A percentile compares a stretch with the other conserved stretches of the same genome.
Conservation (phyloP, 208 protist species). For the Tritrichomonas foetus region DNA sequence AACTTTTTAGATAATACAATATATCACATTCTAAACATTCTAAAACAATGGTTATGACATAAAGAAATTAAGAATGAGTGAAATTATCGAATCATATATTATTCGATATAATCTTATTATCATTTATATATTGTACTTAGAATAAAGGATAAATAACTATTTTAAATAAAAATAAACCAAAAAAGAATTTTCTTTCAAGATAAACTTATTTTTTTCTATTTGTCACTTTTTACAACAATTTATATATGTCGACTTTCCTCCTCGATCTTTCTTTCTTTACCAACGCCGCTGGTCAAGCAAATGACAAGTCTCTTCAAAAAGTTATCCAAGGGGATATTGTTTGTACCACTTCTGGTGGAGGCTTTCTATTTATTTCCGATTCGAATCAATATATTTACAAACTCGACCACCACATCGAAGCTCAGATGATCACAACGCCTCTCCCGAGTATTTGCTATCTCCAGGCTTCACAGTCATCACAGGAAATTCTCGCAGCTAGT, state of each 20-base stretch:
- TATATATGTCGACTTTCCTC: neutral
- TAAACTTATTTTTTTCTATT: no score
- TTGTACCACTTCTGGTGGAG: neutral
- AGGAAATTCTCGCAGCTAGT: neutral
- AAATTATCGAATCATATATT: no score
- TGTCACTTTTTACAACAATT: no score
- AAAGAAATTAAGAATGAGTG: no score
- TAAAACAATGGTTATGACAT: no score
- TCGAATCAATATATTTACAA: neutral
- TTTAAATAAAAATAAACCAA: no score
- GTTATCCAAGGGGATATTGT: neutral
- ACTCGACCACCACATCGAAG: neutral
- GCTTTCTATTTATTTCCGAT: neutral
- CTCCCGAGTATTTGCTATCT: neutral
- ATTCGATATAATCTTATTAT: no score
- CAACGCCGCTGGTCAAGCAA: neutral
- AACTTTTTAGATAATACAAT: no score
- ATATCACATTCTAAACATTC: no score
- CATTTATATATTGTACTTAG: no score
- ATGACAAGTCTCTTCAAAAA: neutral
- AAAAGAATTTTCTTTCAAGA: no score
- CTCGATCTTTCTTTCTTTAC: neutral
- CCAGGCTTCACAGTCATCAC: neutral
- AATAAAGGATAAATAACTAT: no score
- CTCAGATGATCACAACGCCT: neutral